Conservation (phyloP, 2,329 filamentous ascomycete species). For the Xenosphaeropsis pyriputrescens region DNA sequence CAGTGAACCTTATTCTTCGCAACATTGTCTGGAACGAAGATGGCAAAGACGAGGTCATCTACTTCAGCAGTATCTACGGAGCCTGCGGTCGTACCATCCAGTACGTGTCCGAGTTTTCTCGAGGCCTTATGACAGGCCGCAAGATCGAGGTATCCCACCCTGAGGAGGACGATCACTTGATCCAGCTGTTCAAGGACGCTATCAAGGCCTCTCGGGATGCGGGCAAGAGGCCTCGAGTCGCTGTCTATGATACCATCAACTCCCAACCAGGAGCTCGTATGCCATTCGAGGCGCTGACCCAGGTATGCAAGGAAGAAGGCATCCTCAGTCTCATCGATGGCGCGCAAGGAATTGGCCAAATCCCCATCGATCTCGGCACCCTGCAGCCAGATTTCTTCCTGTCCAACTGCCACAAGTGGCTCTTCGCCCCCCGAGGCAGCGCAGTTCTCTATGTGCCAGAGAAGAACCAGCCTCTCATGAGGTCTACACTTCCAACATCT, state of each 20-base stretch:
- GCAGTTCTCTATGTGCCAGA: constrained; percentile 68
- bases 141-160: constrained; percentile 55
- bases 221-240: constrained; percentile 51
- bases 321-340: constrained; percentile 68
- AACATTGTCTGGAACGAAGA: constrained; percentile 53
- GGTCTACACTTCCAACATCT: constrained; percentile 63
- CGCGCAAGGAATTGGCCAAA: constrained; percentile 72
- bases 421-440: constrained; percentile 65
- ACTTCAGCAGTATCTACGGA: constrained; percentile 67
- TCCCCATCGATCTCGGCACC: constrained; percentile 49
- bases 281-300: constrained; percentile 57
- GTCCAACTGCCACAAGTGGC: constrained; percentile 85
- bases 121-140: constrained; percentile 22
- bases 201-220: constrained; percentile 34
- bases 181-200: constrained; percentile 41
- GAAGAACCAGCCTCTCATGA: constrained; percentile 62
- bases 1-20: constrained; percentile 65
- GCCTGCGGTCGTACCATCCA: constrained; percentile 61
- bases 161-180: constrained; percentile 50
- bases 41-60: constrained; percentile 54
- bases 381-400: constrained; percentile 77
- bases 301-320: constrained; percentile 48
- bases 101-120: constrained; percentile 55
- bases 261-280: constrained; percentile 67
- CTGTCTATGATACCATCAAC: constrained; percentile 68